These are phyloP conservation scores for Backusella australiensis DNA, from an alignment of 192 early-diverging fungal genomes.

Conservation along the genomic window DNA sequence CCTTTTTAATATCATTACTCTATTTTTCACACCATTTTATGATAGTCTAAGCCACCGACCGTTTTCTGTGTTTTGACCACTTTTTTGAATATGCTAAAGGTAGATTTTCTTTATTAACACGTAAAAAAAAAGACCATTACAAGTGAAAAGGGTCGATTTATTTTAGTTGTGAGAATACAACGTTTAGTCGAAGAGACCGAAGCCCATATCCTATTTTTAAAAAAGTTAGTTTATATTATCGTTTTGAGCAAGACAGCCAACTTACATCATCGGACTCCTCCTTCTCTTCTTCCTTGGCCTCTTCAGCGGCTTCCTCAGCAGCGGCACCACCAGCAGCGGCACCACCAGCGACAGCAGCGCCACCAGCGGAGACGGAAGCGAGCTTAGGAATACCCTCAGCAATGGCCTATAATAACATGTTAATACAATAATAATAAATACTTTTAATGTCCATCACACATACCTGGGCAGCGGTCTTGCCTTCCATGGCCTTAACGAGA, in stretches of 20 bases:
- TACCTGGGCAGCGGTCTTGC: conserved; percentile 87
- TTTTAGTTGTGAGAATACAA: background rate
- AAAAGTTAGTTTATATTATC: background rate
- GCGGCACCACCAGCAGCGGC: conserved; percentile 63
- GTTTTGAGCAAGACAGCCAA: background rate
- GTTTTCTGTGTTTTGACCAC: background rate
- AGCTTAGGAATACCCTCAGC: conserved; percentile 90
- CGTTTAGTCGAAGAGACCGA: conserved; percentile 8
- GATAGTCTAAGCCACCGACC: background rate
- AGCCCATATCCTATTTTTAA: background rate
- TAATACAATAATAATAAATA: background rate
- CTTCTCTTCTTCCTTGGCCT: conserved; percentile 65
- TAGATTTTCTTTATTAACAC: background rate
- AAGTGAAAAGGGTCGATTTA: background rate
- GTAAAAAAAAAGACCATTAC: background rate
- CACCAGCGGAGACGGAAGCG: conserved; percentile 89
- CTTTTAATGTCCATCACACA: background rate
- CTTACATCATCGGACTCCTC: conserved; percentile 71
- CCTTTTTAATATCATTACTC: background rate
- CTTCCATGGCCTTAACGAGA: conserved; percentile 78
- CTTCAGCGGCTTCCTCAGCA: conserved; percentile 80
- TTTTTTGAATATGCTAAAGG: background rate
- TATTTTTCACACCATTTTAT: background rate
- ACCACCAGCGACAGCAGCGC: conserved; percentile 70
- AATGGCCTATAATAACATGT: conserved; percentile 60